These are phyloP conservation scores for Amaranthus cruentus DNA, from an alignment of 148 eudicot genomes.

Conservation along the genomic window DNA sequence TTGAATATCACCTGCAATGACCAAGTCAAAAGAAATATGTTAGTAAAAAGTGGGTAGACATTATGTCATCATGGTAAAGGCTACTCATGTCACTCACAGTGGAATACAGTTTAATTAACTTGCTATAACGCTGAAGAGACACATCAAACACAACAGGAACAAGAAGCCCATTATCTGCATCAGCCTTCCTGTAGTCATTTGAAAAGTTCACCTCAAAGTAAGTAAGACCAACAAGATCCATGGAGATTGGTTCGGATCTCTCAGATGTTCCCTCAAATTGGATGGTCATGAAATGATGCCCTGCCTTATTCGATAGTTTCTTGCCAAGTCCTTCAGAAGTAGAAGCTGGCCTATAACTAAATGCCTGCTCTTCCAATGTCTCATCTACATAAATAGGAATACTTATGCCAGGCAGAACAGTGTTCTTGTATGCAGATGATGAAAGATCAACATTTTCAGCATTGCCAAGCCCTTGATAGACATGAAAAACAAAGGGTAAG, in stretches of 20 bases:
- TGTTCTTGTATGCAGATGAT: conserved; percentile 33
- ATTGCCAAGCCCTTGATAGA: conserved; percentile 45
- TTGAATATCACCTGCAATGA: conserved; percentile 68
- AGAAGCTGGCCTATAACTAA: conserved; percentile 44
- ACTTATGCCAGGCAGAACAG: conserved; percentile 61
- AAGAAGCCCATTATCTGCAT: conserved; percentile 50
- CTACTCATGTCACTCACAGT: conserved; percentile 53
- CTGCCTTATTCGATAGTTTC: conserved; percentile 46
- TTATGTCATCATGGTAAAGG: not conserved
- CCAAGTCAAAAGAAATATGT: conserved; percentile 2
- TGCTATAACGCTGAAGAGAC: conserved; percentile 73
- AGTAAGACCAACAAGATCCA: conserved; percentile 93
- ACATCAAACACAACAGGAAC: conserved; percentile 95
- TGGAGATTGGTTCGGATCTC: conserved; percentile 75
- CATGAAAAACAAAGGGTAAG: conserved; percentile 59
- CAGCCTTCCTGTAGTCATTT: conserved; percentile 35
- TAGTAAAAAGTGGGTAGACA: conserved; percentile 5
- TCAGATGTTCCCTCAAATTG: conserved; percentile 77
- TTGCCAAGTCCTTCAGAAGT: conserved; percentile 66
- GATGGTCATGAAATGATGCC: conserved; percentile 67
- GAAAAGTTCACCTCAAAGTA: conserved; percentile 88
- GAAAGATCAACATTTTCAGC: conserved; percentile 47
- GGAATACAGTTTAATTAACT: conserved; percentile 79
- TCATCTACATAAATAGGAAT: conserved; percentile 67
- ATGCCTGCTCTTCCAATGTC: conserved; percentile 58